Evolutionary conservation across 306 rosid species (phyloP).

Genomic region (Acacia crassicarpa): DNA sequence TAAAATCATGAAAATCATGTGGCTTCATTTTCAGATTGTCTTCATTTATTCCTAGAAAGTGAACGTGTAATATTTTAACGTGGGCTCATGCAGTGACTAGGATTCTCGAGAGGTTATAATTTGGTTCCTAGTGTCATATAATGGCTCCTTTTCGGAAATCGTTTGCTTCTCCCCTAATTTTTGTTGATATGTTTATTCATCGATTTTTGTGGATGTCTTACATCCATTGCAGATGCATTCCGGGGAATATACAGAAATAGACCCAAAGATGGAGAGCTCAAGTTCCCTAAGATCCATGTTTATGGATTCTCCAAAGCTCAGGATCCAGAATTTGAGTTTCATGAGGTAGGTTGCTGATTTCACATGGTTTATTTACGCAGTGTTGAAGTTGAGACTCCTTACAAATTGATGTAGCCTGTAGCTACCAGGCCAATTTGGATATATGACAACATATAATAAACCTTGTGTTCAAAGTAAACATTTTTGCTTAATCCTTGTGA

Average conservation of each 20-base stretch:
- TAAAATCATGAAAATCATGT: background rate
- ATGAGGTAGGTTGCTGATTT: slow-evolving; percentile 57
- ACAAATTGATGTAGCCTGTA: slow-evolving; percentile 18
- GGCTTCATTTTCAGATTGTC: background rate
- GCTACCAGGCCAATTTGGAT: slow-evolving; percentile 14
- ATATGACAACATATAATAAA: background rate
- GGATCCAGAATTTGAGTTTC: slow-evolving; percentile 96
- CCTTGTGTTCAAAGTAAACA: background rate
- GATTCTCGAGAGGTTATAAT: background rate
- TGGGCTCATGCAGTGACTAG: background rate
- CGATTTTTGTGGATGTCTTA: slow-evolving; percentile 14
- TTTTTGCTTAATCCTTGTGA: slow-evolving; percentile 17
- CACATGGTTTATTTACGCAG: slow-evolving; percentile 1
- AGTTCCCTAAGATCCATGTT: slow-evolving; percentile 77
- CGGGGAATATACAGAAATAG: slow-evolving; percentile 66
- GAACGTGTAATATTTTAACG: background rate
- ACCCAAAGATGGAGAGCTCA: slow-evolving; percentile 44
- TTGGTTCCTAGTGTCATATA: background rate
- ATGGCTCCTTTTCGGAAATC: background rate
- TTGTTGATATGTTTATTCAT: background rate
- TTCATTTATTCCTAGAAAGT: background rate
- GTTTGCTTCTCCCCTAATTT: background rate
- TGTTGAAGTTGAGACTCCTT: slow-evolving; percentile 15
- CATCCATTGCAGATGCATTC: slow-evolving; percentile 65
- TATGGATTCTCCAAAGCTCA: slow-evolving; percentile 94